Percentiles rank a stretch among this genome's conserved stretches.
Evolutionary conservation across 208 protist genomes (phyloP).

Genomic region (Trypanosoma lewisi): DNA sequence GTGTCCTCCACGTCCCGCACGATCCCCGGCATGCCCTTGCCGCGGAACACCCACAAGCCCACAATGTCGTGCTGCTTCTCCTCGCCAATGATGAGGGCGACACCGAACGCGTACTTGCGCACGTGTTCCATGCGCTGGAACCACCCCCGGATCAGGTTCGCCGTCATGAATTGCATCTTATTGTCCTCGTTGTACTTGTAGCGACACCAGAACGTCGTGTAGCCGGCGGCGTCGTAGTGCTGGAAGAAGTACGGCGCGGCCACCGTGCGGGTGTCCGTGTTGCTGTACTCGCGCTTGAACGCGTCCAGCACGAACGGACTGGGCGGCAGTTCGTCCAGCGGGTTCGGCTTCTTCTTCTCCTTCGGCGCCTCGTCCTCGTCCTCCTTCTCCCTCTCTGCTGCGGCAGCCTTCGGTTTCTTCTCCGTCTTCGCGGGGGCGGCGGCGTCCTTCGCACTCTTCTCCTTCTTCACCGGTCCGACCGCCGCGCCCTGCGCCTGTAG

Average conservation of each 20-base stretch:
- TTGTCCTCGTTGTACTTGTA: constrained; percentile 87
- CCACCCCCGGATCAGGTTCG: constrained; percentile 77
- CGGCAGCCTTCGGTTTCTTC: constrained; percentile 8
- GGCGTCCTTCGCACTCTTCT: no score
- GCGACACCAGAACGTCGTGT: constrained; percentile 71
- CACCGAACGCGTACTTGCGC: constrained; percentile 81
- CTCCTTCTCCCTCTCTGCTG: constrained; percentile 51
- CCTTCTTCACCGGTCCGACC: no score
- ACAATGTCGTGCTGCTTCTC: constrained; percentile 72
- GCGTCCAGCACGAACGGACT: constrained; percentile 70
- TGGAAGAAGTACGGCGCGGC: constrained; percentile 72
- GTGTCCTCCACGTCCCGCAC: constrained; percentile 73
- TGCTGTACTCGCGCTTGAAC: constrained; percentile 81
- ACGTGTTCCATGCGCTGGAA: constrained; percentile 86
- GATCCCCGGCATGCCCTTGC: constrained; percentile 78
- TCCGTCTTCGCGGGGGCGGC: no score
- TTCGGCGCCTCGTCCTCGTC: constrained; percentile 42
- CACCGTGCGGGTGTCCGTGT: constrained; percentile 70
- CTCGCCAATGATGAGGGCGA: constrained; percentile 81
- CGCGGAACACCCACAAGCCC: constrained; percentile 77
- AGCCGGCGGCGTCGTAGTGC: constrained; percentile 62
- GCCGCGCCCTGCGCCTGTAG: no score
- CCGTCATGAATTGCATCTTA: constrained; percentile 84
- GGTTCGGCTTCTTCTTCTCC: constrained; percentile 74
- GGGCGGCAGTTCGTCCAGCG: constrained; percentile 41